Evolutionary conservation across 495 filamentous ascomycete genomes (phyloP), one percentile per base, ranked within the genome.

Genomic region (Clohesyomyces aquaticus): DNA sequence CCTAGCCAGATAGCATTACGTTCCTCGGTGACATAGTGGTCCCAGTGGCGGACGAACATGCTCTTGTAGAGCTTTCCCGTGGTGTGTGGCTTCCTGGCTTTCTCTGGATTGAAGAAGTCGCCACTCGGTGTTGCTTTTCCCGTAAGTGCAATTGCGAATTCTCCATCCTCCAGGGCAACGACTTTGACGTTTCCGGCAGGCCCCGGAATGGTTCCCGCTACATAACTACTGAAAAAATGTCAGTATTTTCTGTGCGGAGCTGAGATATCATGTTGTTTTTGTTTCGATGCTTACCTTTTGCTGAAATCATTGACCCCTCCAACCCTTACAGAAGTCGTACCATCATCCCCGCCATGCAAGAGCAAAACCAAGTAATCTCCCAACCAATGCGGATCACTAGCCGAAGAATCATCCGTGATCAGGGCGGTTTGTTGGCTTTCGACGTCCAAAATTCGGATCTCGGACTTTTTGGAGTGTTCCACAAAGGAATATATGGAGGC

Each of bases 401-500:
- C 82, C 19, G 80, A 78, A 12, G 80, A 63, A 45, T 90, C 84
- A 54, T 87, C 84, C 51, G 84, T 87, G 25, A 96, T 75, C 4
- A 88, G 72, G 0, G 78, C 80, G 0, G 88, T 88, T 49, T 86
- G 81, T 47, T 89, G 88, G 16, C 81, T 86, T 25, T 78, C 73
- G 51, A 93, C 82, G 52, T 95, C 86, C 1, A 98, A 76, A 0
- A 94, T 75, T 23, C 86, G 85, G 66, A 96, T 88, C 69, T 93
- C 88, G 32, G 81, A 81, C 12, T 78, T 87, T 75, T 88, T 91
- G 48, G 82, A 82, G 73, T 96, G 93, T 0, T 84, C 79, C 48
- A 89, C 81, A 75, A 98, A 97, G 21, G 86, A 92, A 72, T 96
- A 98, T 8, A 87, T 85, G 0, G 89, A 89, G 32, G 81, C 84